A percentile compares a stretch with the other conserved stretches of the same genome.
Conservation (phyloP, 2,329 filamentous ascomycete genomes). For the Teratosphaeria viscida region DNA sequence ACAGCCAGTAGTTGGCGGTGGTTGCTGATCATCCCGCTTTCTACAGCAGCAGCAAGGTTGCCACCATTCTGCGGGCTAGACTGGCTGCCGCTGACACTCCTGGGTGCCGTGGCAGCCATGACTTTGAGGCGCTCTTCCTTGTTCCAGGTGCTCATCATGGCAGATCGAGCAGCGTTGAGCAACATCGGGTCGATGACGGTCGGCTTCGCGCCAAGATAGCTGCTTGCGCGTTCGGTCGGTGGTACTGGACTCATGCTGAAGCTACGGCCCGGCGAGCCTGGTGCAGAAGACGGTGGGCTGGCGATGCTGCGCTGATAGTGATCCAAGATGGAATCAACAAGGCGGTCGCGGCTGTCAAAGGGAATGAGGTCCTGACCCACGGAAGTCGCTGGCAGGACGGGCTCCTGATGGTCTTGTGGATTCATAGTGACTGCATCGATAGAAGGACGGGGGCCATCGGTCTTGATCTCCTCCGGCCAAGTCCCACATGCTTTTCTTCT, state of each 20-base stretch:
- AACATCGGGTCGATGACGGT: constrained; percentile 1
- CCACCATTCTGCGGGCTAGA: constrained; percentile 32
- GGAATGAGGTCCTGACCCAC: constrained; percentile 54
- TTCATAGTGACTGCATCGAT: neutral
- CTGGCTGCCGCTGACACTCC: constrained; percentile 66
- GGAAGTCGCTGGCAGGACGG: neutral
- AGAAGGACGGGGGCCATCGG: neutral
- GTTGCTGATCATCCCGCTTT: constrained; percentile 6
- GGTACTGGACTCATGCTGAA: constrained; percentile 46
- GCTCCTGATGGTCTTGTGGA: constrained; percentile 24
- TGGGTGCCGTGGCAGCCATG: constrained; percentile 50
- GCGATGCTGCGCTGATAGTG: constrained; percentile 54
- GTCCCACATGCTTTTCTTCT: constrained; percentile 62
- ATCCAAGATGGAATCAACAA: constrained; percentile 65
- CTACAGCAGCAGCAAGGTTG: constrained; percentile 1
- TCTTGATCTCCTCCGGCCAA: constrained; percentile 61
- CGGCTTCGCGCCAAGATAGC: constrained; percentile 19
- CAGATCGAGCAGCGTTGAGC: constrained; percentile 7
- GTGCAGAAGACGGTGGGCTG: constrained; percentile 60
- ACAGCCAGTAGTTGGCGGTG: constrained; percentile 16
- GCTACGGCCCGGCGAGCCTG: constrained; percentile 56
- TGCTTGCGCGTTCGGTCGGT: constrained; percentile 21
- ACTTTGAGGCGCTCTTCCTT: constrained; percentile 61
- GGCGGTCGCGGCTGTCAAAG: constrained; percentile 60
- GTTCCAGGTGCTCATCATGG: constrained; percentile 65